A percentile compares a stretch with the other conserved stretches of the same genome.
phyloP scores from a whole-genome alignment of 768 basidiomycete genomes.

The Cantharellus anzutake region DNA sequence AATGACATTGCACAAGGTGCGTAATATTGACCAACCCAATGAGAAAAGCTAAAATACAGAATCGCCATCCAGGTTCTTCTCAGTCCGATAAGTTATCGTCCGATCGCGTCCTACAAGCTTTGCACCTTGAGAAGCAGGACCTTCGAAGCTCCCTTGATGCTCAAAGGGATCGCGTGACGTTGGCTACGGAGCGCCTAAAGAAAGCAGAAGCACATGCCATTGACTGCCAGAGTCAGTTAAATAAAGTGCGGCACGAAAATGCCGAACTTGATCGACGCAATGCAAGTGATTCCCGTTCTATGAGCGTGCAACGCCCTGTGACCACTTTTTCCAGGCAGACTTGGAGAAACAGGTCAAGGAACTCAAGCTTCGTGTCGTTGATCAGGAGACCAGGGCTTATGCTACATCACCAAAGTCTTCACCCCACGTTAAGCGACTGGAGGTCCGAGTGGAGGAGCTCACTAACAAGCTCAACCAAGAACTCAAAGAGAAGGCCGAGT shows the following conservation, averaged over 20 bases:
- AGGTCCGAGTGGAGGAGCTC: slow-evolving; percentile 56
- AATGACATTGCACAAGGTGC: slow-evolving; percentile 60
- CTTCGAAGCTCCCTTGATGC: slow-evolving; percentile 61
- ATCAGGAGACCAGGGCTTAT: slow-evolving; percentile 64
- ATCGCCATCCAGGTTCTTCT: slow-evolving; percentile 25
- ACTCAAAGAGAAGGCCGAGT: slow-evolving; percentile 26
- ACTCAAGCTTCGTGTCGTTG: slow-evolving; percentile 61
- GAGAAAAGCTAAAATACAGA: no score
- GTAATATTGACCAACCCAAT: no score
- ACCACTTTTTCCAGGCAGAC: slow-evolving; percentile 33
- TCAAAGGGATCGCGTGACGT: slow-evolving; percentile 50
- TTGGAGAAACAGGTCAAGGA: slow-evolving; percentile 78
- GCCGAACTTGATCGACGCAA: slow-evolving; percentile 62
- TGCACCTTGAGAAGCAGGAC: slow-evolving; percentile 68
- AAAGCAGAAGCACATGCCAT: slow-evolving; percentile 59
- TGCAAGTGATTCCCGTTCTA: slow-evolving; percentile 22
- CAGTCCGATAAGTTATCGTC: slow-evolving; percentile 40
- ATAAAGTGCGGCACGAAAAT: slow-evolving; percentile 61
- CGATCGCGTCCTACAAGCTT: slow-evolving; percentile 53
- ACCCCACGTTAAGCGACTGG: slow-evolving; percentile 34
- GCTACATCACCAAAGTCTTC: slow-evolving; percentile 33
- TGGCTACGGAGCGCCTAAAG: slow-evolving; percentile 61
- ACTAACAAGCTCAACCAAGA: slow-evolving; percentile 35
- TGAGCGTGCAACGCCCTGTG: neutral
- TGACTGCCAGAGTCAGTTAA: slow-evolving; percentile 59